phyloP scores from a whole-genome alignment of 2,329 filamentous ascomycete genomes.

The Epichloe gansuensis region DNA sequence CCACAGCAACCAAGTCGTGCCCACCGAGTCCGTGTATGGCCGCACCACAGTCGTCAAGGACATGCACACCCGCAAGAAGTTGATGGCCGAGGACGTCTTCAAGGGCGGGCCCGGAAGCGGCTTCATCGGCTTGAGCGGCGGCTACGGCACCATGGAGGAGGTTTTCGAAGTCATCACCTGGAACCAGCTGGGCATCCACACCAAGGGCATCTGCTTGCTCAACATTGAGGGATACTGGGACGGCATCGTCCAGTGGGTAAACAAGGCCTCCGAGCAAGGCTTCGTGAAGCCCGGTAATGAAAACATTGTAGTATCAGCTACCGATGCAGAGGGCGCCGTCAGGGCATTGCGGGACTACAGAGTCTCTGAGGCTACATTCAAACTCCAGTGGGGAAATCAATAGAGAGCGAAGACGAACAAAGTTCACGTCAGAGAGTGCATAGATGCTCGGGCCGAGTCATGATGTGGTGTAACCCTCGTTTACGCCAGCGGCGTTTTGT shows the following conservation, averaged over 20 bases:
- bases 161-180: slow-evolving; percentile 84
- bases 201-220: slow-evolving; percentile 62
- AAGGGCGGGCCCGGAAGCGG: slow-evolving; percentile 70
- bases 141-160: slow-evolving; percentile 94
- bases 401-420: slow-evolving; percentile 19
- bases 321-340: slow-evolving; percentile 60
- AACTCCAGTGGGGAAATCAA: slow-evolving; percentile 68
- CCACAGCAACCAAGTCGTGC: slow-evolving; percentile 41
- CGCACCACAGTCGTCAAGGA: slow-evolving; percentile 79
- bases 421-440: not conserved
- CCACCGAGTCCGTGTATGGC: slow-evolving; percentile 59
- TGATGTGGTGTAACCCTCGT: not conserved
- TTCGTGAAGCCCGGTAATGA: slow-evolving; percentile 64
- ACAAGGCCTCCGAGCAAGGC: slow-evolving; percentile 59
- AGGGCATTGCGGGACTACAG: slow-evolving; percentile 60
- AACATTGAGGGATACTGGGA: slow-evolving; percentile 92
- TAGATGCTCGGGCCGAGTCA: not conserved
- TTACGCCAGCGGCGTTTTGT: not conserved
- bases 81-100: slow-evolving; percentile 85
- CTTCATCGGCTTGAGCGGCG: slow-evolving; percentile 79
- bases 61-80: slow-evolving; percentile 91
- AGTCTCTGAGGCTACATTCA: slow-evolving; percentile 61
- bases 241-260: slow-evolving; percentile 72
- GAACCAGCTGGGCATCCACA: slow-evolving; percentile 94
- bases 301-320: slow-evolving; percentile 68